phyloP scores from a whole-genome alignment of 2,329 filamentous ascomycete genomes.

The Colletotrichum incanum region DNA sequence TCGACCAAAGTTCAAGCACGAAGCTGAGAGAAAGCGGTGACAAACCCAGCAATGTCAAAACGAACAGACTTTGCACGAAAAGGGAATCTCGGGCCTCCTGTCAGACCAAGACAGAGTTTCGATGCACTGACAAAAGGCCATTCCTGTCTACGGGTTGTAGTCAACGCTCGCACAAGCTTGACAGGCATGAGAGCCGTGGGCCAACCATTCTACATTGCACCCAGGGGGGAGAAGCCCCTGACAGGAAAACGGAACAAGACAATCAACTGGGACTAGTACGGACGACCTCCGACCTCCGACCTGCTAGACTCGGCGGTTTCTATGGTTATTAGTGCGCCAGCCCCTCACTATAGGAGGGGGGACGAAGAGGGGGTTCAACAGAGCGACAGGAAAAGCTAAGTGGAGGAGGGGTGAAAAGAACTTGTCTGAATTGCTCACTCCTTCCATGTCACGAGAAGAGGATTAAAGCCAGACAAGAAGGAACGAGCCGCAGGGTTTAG shows the following conservation, averaged over 20 bases:
- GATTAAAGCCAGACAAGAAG: slow-evolving; percentile 10
- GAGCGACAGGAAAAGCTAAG: slow-evolving; percentile 9
- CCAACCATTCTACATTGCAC: slow-evolving; percentile 12
- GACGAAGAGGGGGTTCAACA: slow-evolving; percentile 4
- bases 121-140: slow-evolving; percentile 40
- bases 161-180: slow-evolving; percentile 31
- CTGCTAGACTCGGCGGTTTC: slow-evolving; percentile 39
- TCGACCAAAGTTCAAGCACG: slow-evolving; percentile 34
- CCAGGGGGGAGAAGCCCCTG: slow-evolving; percentile 31
- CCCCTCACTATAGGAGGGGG: slow-evolving; percentile 35
- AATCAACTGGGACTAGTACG: slow-evolving; percentile 41
- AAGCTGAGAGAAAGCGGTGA: slow-evolving; percentile 34
- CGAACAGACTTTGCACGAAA: not conserved
- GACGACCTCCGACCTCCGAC: slow-evolving; percentile 40
- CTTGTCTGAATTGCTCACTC: slow-evolving; percentile 9
- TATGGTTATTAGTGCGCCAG: slow-evolving; percentile 35
- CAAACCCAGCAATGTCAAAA: slow-evolving; percentile 10
- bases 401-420: slow-evolving; percentile 23
- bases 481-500: not conserved
- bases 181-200: slow-evolving; percentile 30
- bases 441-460: slow-evolving; percentile 4
- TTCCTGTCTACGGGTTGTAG: slow-evolving; percentile 18
- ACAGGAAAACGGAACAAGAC: slow-evolving; percentile 35
- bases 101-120: slow-evolving; percentile 38
- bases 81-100: slow-evolving; percentile 33